Percentiles rank a stretch among this genome's conserved stretches.
Evolutionary conservation across 208 protist species (phyloP).

Genomic region (Tetramitus jugosus): DNA sequence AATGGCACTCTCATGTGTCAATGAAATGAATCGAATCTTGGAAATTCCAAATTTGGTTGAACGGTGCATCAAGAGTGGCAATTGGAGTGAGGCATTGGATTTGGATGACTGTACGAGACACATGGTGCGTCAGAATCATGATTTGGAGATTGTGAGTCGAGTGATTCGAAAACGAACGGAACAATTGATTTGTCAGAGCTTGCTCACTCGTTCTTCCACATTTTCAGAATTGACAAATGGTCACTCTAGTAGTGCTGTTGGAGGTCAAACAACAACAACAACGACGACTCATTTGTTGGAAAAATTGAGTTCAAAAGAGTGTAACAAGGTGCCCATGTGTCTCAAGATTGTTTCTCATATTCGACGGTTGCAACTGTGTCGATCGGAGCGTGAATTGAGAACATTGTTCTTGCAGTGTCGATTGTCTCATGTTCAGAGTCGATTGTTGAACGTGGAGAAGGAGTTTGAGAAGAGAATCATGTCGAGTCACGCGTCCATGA

Average conservation of each 20-base stretch:
- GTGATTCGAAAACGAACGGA: not conserved
- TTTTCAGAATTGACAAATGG: not conserved
- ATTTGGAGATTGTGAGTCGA: not conserved
- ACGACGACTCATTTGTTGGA: too few relatives aligned
- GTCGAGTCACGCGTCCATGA: too few relatives aligned
- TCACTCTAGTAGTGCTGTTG: too few relatives aligned
- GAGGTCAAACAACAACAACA: too few relatives aligned
- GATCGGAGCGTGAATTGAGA: not conserved
- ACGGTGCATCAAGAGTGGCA: not conserved
- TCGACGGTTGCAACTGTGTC: not conserved
- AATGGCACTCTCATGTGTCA: not conserved
- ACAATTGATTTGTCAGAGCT: not conserved
- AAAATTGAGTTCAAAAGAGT: too few relatives aligned
- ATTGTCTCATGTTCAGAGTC: not conserved
- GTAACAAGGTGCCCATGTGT: not conserved
- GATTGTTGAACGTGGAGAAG: not conserved
- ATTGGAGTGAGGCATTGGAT: not conserved
- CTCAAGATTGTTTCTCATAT: not conserved
- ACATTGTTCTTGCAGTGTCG: slow-evolving; percentile 16
- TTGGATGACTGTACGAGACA: not conserved
- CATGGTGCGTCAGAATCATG: not conserved
- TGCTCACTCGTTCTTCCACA: not conserved
- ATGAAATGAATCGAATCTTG: not conserved
- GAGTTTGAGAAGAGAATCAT: too few relatives aligned
- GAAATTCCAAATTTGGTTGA: not conserved